These are phyloP conservation scores for Protoeuglena noctilucae DNA, from an alignment of 139 green algal genomes.

Conservation along the genomic window DNA sequence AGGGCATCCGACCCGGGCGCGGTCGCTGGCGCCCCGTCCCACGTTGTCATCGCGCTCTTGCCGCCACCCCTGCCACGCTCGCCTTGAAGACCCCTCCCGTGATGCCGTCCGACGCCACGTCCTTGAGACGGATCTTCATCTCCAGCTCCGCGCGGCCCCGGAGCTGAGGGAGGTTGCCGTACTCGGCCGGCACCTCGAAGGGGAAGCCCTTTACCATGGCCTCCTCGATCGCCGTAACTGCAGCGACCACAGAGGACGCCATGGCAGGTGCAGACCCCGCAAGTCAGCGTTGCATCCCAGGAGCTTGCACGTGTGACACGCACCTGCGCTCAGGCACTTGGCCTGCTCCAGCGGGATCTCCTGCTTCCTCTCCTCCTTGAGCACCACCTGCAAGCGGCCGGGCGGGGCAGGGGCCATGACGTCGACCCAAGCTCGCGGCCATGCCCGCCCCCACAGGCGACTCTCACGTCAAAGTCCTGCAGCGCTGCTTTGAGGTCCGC, in stretches of 20 bases:
- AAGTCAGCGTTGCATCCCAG: too few species aligned
- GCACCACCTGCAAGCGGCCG: constrained; percentile 40
- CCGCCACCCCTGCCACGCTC: too few species aligned
- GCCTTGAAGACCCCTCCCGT: constrained; percentile 10
- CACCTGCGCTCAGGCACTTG: constrained; percentile 64
- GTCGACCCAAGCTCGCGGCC: too few species aligned
- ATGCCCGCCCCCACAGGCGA: too few species aligned
- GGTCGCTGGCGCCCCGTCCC: too few species aligned
- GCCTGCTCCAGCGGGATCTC: constrained; percentile 51
- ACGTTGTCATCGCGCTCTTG: too few species aligned
- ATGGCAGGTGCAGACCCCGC: too few species aligned
- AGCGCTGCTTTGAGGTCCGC: constrained; percentile 7
- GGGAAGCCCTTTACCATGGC: constrained; percentile 86
- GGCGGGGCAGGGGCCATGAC: too few species aligned
- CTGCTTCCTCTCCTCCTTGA: constrained; percentile 74
- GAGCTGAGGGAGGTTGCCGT: constrained; percentile 69
- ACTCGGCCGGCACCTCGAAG: constrained; percentile 75
- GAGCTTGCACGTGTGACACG: too few species aligned
- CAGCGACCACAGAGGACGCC: too few species aligned
- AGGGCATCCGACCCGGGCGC: too few species aligned
- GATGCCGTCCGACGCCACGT: constrained; percentile 12
- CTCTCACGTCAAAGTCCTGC: constrained; percentile 4
- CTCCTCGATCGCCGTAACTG: constrained; percentile 74
- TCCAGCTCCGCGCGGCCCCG: constrained; percentile 85
- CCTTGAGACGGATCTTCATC: constrained; percentile 56